phyloP scores from a whole-genome alignment of 78 protist species.

The Isochrysis galbana region DNA sequence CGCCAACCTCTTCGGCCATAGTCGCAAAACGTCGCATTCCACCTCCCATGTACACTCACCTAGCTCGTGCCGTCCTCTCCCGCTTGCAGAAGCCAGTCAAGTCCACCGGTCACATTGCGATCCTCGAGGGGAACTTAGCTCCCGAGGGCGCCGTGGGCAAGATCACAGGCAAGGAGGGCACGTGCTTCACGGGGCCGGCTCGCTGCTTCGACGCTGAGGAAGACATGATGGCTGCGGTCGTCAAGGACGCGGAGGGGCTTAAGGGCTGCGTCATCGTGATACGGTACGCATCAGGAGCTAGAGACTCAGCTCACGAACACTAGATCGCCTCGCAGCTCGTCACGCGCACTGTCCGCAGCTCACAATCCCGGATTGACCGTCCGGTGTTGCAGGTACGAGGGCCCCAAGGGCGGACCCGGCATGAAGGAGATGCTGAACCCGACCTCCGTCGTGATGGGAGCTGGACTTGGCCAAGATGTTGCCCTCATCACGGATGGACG shows the following conservation, averaged over 20 bases:
- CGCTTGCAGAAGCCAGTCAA: constrained; percentile 75
- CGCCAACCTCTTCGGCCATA: no score
- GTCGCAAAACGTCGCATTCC: no score
- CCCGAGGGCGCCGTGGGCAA: constrained; percentile 82
- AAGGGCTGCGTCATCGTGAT: constrained; percentile 66
- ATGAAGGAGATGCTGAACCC: constrained; percentile 76
- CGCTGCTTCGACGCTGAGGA: constrained; percentile 63
- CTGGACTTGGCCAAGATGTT: constrained; percentile 64
- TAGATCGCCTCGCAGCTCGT: neutral
- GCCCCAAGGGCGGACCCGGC: constrained; percentile 83
- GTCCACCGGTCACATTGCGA: constrained; percentile 49
- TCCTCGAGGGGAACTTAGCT: constrained; percentile 74
- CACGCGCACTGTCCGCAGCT: neutral
- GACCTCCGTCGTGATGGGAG: constrained; percentile 69
- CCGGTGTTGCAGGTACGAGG: no score
- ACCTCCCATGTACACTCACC: no score
- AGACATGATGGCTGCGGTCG: constrained; percentile 36
- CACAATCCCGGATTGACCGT: neutral
- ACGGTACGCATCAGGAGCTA: no score
- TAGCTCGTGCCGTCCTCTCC: no score
- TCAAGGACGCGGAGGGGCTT: constrained; percentile 46
- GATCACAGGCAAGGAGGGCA: constrained; percentile 76
- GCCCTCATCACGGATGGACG: constrained; percentile 76
- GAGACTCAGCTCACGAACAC: neutral
- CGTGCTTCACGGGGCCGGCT: constrained; percentile 48